Evolutionary conservation across 371 early-diverging fungal species (phyloP).

Genomic region (Caulochytrium protostelioides): DNA sequence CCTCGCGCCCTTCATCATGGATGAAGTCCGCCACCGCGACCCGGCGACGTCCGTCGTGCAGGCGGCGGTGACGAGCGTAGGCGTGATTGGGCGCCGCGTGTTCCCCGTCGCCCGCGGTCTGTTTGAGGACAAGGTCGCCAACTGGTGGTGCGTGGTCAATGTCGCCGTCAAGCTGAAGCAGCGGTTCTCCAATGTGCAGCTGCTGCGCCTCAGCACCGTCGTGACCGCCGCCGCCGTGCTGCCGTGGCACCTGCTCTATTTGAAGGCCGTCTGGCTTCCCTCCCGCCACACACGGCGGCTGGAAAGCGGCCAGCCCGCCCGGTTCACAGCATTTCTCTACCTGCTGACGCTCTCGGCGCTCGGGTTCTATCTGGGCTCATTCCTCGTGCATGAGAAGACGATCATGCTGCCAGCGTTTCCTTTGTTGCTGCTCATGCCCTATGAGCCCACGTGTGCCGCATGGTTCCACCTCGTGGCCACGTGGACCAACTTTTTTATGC

Average conservation of each 20-base stretch:
- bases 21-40: constrained; percentile 49
- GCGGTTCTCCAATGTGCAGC: constrained; percentile 12
- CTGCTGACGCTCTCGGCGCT: constrained; percentile 47
- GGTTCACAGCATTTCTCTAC: constrained; percentile 36
- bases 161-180: constrained; percentile 57
- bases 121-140: constrained; percentile 93
- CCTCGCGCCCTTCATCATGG: constrained; percentile 47
- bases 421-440: constrained; percentile 38
- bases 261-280: too few relatives aligned
- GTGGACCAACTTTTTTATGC: too few relatives aligned
- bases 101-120: constrained; percentile 85
- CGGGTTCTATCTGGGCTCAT: constrained; percentile 79
- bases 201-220: constrained; percentile 21
- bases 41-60: too few relatives aligned
- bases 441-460: constrained; percentile 30
- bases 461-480: constrained; percentile 59
- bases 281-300: not conserved
- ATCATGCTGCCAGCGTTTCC: constrained; percentile 69
- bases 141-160: constrained; percentile 82
- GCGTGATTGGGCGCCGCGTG: constrained; percentile 52
- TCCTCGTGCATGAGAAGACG: constrained; percentile 93
- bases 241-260: too few relatives aligned
- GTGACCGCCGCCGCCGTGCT: constrained; percentile 43
- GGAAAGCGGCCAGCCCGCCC: constrained; percentile 8
- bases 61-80: too few relatives aligned